Base-by-base conservation (phyloP, 768 basidiomycete species). In the Boletus rubescentipes region DNA sequence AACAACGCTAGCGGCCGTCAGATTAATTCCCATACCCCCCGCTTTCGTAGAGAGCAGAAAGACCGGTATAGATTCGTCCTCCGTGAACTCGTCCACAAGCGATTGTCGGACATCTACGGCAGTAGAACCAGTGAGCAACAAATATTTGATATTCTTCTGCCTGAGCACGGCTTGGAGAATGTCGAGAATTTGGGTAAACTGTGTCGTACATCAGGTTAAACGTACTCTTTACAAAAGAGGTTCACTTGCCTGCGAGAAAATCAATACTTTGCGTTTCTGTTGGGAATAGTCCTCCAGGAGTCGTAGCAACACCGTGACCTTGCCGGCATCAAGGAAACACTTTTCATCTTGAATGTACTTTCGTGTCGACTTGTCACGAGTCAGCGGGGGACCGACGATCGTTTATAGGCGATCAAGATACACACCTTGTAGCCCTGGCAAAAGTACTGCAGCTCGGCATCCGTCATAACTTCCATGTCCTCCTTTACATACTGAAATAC, bases 401-500 rank as follows among this genome's bases (percentile, higher is more conserved):
- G 18, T 36, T 36, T 8, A 21, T n/a, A 16, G 16, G 4, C 29
- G 18, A 49, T 9, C 1, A 31, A 46, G 4, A 49, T 32, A 38
- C 52, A 32, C 16, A 93, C 93, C 81, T 91, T 93, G 74, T 96
- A 96, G 11, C 84, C 83, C 45, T 81, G 79, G 64, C 89, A 90
- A 67, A 95, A 96, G 38, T 82, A 72, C 64, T 97, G 93, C 34
- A 99, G 77, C 72, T 98, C 97, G 9, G 93, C 88, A 71, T 99
- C 97, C 40, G 93, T 96, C 96, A 98, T 98, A 18, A 97, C 88
- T 61, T 90, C 84, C 90, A 99, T 93, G 70, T 99, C 97, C 70
- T 99, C 97, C 67, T 93, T 91, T 46, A 99, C 93, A 56, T 86
- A 82, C 31, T 94, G 83, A 62, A 85, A 91, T 40, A 90, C 68